phyloP scores from a whole-genome alignment of 2,329 filamentous ascomycete species.

The Calonectria montana region DNA sequence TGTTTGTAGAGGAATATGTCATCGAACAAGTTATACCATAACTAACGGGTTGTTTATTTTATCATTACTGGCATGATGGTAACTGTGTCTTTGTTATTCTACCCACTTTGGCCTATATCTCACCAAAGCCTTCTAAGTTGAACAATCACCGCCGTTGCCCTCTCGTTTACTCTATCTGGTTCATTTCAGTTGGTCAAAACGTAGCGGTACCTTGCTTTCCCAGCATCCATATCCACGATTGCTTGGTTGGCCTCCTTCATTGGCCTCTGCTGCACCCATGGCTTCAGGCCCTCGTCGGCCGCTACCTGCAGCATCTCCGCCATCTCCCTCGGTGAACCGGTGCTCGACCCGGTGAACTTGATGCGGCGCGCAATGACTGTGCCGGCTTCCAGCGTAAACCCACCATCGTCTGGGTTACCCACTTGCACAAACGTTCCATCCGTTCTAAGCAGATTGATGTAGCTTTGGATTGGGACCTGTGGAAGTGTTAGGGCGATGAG shows the following conservation, averaged over 20 bases:
- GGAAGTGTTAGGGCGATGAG: neutral
- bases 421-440: conserved; percentile 75
- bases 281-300: conserved; percentile 64
- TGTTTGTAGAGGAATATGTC: too few relatives aligned
- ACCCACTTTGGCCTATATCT: neutral
- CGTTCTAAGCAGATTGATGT: conserved; percentile 68
- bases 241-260: conserved; percentile 68
- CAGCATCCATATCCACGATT: conserved; percentile 64
- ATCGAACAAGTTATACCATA: neutral
- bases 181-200: conserved; percentile 50
- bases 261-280: conserved; percentile 65
- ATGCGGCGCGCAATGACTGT: conserved; percentile 65
- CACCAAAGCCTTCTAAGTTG: neutral
- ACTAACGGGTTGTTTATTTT: neutral
- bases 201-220: conserved; percentile 61
- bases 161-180: too few relatives aligned
- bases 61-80: neutral
- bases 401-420: conserved; percentile 52
- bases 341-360: conserved; percentile 57
- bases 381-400: conserved; percentile 55
- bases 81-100: neutral
- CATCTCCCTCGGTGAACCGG: conserved; percentile 67
- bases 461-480: conserved; percentile 69
- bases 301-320: conserved; percentile 69
- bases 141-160: too few relatives aligned